Evolutionary conservation across 768 basidiomycete species (phyloP), one percentile per base, ranked within the genome.

Genomic region (Pilatotrama ljubarskyi): DNA sequence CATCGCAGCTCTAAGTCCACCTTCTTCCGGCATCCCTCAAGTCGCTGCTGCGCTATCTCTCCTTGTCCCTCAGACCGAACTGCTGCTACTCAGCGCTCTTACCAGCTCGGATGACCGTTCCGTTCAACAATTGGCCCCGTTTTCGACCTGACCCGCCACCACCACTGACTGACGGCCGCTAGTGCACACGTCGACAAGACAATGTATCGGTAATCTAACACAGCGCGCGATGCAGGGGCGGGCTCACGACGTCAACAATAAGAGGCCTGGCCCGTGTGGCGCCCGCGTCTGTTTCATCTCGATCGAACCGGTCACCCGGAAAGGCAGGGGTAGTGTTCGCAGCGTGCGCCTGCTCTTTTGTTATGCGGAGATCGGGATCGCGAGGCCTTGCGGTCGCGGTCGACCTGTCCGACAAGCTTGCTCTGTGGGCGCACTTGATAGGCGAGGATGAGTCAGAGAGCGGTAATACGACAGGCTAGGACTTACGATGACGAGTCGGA

Each of bases 271-370:
- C 18, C 49, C 35, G 32, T 48, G 47, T 52, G 38, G 38, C 51
- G 51, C 51, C 51, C 38, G 35, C 51, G 49, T 32, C 49, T 18
- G 35, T 51, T 15, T 17, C 52, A 43, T 54, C 41, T 54, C n/a
- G 20, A 25, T 20, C 11, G 22, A 10, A 26, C 42, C 52, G 52
- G 9, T 25, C 17, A 24, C 51, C 51, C 51, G 26, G 29, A 54
- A 54, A 54, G 52, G 52, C 52, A 54, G 43, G n/a, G 52, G 42
- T 54, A 54, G 52, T 54, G 42, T 54, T 54, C 49, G 32, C 29
- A 17, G 29, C 40, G 29, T 41, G 18, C 41, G 29, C n/a, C 24
- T 40, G 10, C 10, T 15, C 37, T 54, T 54, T 54, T 54, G 52
- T 54, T 43, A 20, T 18, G 51, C 42, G 50, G 36, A 32, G 50